phyloP scores from a whole-genome alignment of 2,329 filamentous ascomycete species.

The Chaetomium globosum region DNA sequence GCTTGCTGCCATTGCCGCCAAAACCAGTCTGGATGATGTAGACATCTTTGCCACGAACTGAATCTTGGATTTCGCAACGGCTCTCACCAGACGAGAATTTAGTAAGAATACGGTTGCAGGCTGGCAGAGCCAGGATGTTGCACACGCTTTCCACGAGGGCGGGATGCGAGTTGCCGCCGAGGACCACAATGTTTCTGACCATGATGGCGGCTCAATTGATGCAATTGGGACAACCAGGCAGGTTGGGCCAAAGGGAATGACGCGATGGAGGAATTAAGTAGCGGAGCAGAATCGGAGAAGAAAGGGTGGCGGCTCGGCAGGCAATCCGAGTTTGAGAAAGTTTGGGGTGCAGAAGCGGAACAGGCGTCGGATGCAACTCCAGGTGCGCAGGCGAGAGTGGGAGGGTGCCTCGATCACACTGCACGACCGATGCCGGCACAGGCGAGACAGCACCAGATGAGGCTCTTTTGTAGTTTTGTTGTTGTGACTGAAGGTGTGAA shows the following conservation, averaged over 20 bases:
- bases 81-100: constrained; percentile 96
- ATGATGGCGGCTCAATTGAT: constrained; percentile 50
- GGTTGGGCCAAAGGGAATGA: constrained; percentile 1
- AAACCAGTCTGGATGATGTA: constrained; percentile 92
- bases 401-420: constrained; percentile 20
- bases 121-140: constrained; percentile 81
- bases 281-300: constrained; percentile 25
- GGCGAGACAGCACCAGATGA: background rate
- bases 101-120: constrained; percentile 77
- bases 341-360: constrained; percentile 31
- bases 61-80: constrained; percentile 92
- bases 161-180: constrained; percentile 91
- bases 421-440: constrained; percentile 23
- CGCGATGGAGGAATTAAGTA: constrained; percentile 23
- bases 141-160: constrained; percentile 84
- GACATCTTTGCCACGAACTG: constrained; percentile 96
- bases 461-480: background rate
- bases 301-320: constrained; percentile 30
- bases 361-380: constrained; percentile 11
- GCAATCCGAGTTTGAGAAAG: constrained; percentile 17
- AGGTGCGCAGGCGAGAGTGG: constrained; percentile 19
- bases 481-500: background rate
- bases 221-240: constrained; percentile 20
- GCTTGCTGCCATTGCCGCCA: constrained; percentile 66
- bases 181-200: constrained; percentile 92